phyloP scores from a whole-genome alignment of 2,329 filamentous ascomycete species.

The Trichothecium roseum region DNA sequence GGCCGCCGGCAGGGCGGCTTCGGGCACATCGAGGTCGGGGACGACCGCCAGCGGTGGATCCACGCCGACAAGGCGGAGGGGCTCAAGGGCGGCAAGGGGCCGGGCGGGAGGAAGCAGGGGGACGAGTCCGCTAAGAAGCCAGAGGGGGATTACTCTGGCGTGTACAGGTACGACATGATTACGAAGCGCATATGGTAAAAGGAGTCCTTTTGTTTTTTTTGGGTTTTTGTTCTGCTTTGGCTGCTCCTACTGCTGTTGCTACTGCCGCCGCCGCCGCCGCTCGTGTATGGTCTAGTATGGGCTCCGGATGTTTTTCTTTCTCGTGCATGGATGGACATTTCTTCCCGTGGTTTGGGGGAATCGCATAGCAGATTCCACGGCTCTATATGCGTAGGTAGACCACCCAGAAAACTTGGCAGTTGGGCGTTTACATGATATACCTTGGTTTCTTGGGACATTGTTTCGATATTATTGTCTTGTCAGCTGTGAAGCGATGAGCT shows the following conservation, averaged over 20 bases:
- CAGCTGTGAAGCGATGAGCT: no score
- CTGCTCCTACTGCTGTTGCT: not conserved
- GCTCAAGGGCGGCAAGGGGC: slow-evolving; percentile 39
- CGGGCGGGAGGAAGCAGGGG: slow-evolving; percentile 43
- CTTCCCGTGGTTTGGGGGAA: no score
- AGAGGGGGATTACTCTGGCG: slow-evolving; percentile 43
- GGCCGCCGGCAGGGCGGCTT: slow-evolving; percentile 72
- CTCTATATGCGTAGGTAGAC: no score
- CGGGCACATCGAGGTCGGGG: slow-evolving; percentile 78
- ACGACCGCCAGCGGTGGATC: slow-evolving; percentile 77
- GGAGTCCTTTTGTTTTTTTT: not conserved
- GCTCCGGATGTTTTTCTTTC: no score
- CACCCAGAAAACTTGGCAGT: no score
- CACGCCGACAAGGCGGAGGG: slow-evolving; percentile 77
- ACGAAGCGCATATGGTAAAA: slow-evolving; percentile 87
- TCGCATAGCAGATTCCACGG: no score
- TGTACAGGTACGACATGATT: slow-evolving; percentile 87
- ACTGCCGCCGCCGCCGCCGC: no score
- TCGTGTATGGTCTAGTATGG: no score
- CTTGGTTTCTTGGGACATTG: no score
- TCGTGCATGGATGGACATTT: no score
- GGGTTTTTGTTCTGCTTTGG: not conserved
- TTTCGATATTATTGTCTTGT: no score
- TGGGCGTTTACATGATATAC: no score
- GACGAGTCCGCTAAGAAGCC: slow-evolving; percentile 32